These are phyloP conservation scores for Platismatia glauca DNA, from an alignment of 495 filamentous ascomycete species.

Conservation along the genomic window DNA sequence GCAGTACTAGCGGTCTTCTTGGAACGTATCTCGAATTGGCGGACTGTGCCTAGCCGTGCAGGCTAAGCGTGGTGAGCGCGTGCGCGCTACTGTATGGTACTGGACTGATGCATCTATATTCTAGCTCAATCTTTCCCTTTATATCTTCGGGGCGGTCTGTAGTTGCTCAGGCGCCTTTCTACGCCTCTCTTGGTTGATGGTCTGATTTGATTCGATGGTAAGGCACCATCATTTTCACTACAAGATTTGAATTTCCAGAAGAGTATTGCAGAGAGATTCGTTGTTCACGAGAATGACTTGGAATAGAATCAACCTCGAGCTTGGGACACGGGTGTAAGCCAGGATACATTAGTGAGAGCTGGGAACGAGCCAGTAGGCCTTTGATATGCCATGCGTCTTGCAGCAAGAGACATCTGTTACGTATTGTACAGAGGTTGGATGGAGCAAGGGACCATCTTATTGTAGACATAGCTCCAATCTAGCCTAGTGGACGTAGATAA, in stretches of 20 bases:
- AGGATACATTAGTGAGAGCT: neutral
- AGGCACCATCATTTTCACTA: neutral
- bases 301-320: too few species aligned
- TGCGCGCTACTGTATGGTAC: neutral
- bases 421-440: too few species aligned
- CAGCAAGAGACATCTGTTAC: too few species aligned
- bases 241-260: neutral
- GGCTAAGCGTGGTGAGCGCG: neutral
- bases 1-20: constrained; percentile 26
- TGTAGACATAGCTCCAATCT: too few species aligned
- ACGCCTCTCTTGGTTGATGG: neutral
- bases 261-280: neutral
- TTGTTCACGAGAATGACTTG: too few species aligned
- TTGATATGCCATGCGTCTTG: too few species aligned
- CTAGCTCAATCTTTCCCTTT: neutral
- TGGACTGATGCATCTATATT: neutral
- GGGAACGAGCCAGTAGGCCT: neutral
- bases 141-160: neutral
- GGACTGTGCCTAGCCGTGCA: neutral
- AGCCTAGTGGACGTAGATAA: too few species aligned
- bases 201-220: neutral
- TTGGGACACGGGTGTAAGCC: too few species aligned
- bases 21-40: constrained; percentile 1
- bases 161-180: neutral
- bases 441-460: too few species aligned